phyloP scores from a whole-genome alignment of 2,329 filamentous ascomycete species.

The Stylonectria norvegica region DNA sequence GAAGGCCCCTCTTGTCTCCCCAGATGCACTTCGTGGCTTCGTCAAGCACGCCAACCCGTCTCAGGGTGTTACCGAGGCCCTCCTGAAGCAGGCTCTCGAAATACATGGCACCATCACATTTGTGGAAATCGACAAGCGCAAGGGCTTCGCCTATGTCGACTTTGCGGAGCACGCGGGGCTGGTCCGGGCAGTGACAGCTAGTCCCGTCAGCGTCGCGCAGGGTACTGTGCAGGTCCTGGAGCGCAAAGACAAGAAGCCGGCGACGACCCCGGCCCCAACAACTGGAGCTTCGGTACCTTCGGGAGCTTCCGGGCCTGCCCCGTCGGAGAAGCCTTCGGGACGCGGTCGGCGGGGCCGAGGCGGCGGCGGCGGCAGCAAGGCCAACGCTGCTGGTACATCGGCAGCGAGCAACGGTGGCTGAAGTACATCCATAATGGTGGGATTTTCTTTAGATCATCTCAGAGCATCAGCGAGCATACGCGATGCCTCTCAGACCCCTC shows the following conservation, averaged over 20 bases:
- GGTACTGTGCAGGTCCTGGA: slow-evolving; percentile 85
- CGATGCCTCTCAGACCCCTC: not conserved
- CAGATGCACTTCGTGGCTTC: slow-evolving; percentile 64
- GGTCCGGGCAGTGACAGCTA: slow-evolving; percentile 75
- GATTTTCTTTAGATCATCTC: slow-evolving; percentile 9
- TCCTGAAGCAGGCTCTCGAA: slow-evolving; percentile 72
- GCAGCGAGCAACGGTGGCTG: slow-evolving; percentile 20
- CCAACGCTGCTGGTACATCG: slow-evolving; percentile 16
- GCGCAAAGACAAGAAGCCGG: slow-evolving; percentile 60
- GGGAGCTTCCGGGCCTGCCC: slow-evolving; percentile 13
- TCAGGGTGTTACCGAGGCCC: slow-evolving; percentile 82
- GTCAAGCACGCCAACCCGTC: slow-evolving; percentile 83
- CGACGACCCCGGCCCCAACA: slow-evolving; percentile 16
- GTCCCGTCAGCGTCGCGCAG: slow-evolving; percentile 77
- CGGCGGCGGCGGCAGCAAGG: slow-evolving; percentile 25
- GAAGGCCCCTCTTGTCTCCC: slow-evolving; percentile 28
- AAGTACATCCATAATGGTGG: slow-evolving; percentile 1
- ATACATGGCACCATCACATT: slow-evolving; percentile 70
- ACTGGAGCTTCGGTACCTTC: no score
- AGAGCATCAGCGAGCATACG: slow-evolving; percentile 6
- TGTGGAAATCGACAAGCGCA: slow-evolving; percentile 91
- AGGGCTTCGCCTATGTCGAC: slow-evolving; percentile 90
- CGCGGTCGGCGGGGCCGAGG: slow-evolving; percentile 34
- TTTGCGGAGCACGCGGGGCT: slow-evolving; percentile 72
- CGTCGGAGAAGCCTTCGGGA: slow-evolving; percentile 30